A percentile compares a stretch with the other conserved stretches of the same genome.
These are phyloP conservation scores for Inga oerstediana DNA, from an alignment of 306 rosid genomes.

Conservation along the genomic window DNA sequence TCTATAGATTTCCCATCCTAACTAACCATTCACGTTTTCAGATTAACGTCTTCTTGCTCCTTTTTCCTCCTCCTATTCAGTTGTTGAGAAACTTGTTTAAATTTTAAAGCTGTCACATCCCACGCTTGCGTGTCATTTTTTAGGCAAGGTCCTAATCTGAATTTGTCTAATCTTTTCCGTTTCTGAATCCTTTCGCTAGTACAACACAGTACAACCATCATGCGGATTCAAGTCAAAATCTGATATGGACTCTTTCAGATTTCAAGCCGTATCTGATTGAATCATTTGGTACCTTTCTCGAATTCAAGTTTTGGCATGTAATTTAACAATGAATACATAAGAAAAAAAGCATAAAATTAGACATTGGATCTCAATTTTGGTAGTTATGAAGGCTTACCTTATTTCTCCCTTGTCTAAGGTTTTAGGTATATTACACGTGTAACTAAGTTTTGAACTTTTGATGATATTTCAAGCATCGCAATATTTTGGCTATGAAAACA, in stretches of 20 bases:
- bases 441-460: neutral
- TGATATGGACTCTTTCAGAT: neutral
- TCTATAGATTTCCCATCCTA: neutral
- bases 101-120: neutral
- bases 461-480: neutral
- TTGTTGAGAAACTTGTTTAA: neutral
- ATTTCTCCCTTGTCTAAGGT: neutral
- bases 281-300: neutral
- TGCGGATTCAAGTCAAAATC: neutral
- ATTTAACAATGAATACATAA: neutral
- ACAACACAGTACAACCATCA: neutral
- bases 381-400: neutral
- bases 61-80: neutral
- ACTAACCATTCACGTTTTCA: neutral
- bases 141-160: neutral
- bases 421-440: neutral
- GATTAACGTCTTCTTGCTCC: neutral
- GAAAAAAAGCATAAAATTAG: neutral
- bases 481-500: neutral
- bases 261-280: neutral
- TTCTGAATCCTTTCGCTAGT: neutral
- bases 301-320: neutral
- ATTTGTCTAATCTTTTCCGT: neutral
- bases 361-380: neutral
- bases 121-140: neutral